phyloP scores from a whole-genome alignment of 306 rosid genomes.

The Gynostemma pentaphyllum region DNA sequence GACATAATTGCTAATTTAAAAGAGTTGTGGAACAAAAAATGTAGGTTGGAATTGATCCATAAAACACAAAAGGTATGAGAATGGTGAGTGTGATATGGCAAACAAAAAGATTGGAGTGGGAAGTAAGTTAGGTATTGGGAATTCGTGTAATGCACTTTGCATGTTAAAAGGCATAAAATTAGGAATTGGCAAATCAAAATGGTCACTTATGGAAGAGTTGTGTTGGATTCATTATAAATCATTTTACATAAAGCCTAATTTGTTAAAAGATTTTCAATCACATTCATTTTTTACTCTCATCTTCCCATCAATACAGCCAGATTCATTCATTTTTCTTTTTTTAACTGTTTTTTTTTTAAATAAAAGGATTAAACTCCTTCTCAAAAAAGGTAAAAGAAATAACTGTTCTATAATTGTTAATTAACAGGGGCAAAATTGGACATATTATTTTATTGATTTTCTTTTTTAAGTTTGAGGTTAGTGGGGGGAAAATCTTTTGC shows the following conservation, averaged over 20 bases:
- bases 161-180: background rate
- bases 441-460: no score
- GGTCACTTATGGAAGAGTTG: background rate
- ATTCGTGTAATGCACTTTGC: slow-evolving; percentile 9
- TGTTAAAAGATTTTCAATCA: background rate
- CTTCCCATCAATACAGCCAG: background rate
- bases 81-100: background rate
- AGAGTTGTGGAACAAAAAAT: no score
- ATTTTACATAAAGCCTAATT: background rate
- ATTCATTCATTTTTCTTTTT: background rate
- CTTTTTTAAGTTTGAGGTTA: no score
- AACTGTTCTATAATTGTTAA: no score
- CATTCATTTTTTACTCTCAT: background rate
- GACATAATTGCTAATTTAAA: no score
- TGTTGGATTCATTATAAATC: no score
- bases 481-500: no score
- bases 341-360: background rate
- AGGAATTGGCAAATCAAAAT: background rate
- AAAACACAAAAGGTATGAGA: background rate
- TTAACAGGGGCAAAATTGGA: no score
- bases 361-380: no score
- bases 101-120: background rate
- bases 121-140: background rate
- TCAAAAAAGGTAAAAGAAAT: no score
- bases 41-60: no score